These are phyloP conservation scores for Dichotomocladium elegans DNA, from an alignment of 371 early-diverging fungal species.

Conservation along the genomic window DNA sequence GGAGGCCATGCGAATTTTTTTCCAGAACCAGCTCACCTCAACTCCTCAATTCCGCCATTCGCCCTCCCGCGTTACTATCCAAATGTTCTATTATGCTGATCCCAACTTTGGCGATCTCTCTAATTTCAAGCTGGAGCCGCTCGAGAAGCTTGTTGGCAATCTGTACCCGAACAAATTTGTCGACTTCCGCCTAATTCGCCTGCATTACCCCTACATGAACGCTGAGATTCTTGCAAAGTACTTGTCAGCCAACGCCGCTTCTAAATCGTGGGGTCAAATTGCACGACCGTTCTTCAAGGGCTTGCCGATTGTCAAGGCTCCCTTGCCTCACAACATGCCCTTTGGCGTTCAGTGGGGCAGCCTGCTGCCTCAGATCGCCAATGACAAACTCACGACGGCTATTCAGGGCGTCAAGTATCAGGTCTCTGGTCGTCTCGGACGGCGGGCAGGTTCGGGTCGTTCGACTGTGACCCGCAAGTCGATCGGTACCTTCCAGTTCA, in stretches of 20 bases:
- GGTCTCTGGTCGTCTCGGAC: slow-evolving; percentile 47
- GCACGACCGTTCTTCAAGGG: slow-evolving; percentile 41
- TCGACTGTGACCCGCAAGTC: slow-evolving; percentile 42
- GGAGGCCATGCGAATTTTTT: slow-evolving; percentile 38
- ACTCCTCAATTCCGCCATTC: slow-evolving; percentile 48
- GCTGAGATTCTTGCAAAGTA: slow-evolving; percentile 52
- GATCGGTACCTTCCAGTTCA: slow-evolving; percentile 49
- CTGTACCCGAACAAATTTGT: slow-evolving; percentile 47
- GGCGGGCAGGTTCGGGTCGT: slow-evolving; percentile 43
- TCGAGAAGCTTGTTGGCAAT: slow-evolving; percentile 34
- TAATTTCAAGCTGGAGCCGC: slow-evolving; percentile 33
- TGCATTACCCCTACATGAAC: slow-evolving; percentile 52
- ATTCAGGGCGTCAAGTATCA: slow-evolving; percentile 52
- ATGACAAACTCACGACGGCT: slow-evolving; percentile 41
- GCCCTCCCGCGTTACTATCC: slow-evolving; percentile 42
- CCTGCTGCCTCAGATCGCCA: slow-evolving; percentile 40
- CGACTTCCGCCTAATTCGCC: slow-evolving; percentile 34
- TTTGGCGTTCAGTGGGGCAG: slow-evolving; percentile 45
- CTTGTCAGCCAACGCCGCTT: slow-evolving; percentile 38
- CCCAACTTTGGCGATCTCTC: slow-evolving; percentile 28
- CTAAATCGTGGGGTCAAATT: slow-evolving; percentile 31
- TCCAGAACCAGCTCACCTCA: slow-evolving; percentile 45
- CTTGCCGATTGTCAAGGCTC: slow-evolving; percentile 48
- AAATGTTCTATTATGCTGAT: slow-evolving; percentile 50
- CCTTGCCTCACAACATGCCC: slow-evolving; percentile 46